Percentiles rank a stretch among this genome's conserved stretches.
Evolutionary conservation across 768 basidiomycete genomes (phyloP).

Genomic region (Psilocybe cubensis): DNA sequence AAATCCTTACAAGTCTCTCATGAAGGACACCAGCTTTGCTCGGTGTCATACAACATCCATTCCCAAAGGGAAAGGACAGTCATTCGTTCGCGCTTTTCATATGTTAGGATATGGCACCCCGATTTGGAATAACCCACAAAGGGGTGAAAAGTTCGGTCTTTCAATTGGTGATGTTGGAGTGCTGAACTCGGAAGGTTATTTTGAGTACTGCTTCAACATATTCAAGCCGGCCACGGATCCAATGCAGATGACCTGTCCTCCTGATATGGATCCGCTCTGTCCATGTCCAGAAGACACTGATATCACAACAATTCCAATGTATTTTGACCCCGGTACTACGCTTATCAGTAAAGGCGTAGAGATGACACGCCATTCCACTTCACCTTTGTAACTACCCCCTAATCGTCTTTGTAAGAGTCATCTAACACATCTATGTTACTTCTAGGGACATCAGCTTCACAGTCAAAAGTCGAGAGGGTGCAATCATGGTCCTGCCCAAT

Average conservation of each 20-base stretch:
- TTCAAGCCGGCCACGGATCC: conserved; percentile 8
- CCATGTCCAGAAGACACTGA: neutral
- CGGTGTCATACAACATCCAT: neutral
- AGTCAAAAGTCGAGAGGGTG: conserved; percentile 10
- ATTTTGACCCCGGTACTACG: neutral
- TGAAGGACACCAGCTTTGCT: conserved; percentile 1
- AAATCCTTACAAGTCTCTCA: neutral
- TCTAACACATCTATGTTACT: neutral
- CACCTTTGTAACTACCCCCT: neutral
- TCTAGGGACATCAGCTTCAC: conserved; percentile 8
- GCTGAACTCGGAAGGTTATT: conserved; percentile 9
- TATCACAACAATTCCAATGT: neutral
- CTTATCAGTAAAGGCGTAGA: conserved; percentile 1
- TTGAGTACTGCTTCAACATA: conserved; percentile 15
- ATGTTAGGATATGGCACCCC: neutral
- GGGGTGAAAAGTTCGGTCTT: no score
- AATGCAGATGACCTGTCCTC: conserved; percentile 4
- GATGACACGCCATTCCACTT: neutral
- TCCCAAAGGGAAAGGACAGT: neutral
- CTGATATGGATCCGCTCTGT: conserved; percentile 5
- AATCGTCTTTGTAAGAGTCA: neutral
- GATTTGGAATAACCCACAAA: no score
- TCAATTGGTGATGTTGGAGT: no score
- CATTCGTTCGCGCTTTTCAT: neutral
- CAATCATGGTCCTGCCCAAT: conserved; percentile 10